Evolutionary conservation across 106 monocot genomes (phyloP), one percentile per base, ranked within the genome.

Genomic region (Platanthera zijinensis): DNA sequence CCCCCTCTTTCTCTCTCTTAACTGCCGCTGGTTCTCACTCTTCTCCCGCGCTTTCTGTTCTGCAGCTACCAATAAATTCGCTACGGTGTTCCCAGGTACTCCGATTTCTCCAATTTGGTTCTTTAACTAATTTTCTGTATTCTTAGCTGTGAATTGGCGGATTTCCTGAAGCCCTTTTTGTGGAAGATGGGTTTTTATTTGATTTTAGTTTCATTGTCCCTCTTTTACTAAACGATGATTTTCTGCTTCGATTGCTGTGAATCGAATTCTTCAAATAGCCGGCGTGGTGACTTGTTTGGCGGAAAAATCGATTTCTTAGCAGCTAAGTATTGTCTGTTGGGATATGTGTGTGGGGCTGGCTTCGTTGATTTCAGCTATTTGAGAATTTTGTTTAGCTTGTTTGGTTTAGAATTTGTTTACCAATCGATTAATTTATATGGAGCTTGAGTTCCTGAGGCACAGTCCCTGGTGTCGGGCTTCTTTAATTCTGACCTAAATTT

Each of bases 331-430:
- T 21, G 19, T 11, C 59, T 19, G 6, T 3, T 7, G 66, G 66
- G 10, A 66, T 66, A 66, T 53, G 11, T 8, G 11, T 8, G 66
- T 32, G 28, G 32, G 12, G 11, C 11, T 66, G 30, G 66, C 30
- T 66, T 66, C 18, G 66, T 66, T 66, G 32, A 10, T 66, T 32
- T 66, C 19, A 59, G 59, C 59, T 59, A 56, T 56, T 59, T 59
- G 7, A 21, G 59, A n/a, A 59, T 21, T 56, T 59, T 59, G 59
- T 6, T 59, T 59, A 21, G 7, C 59, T 59, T 3, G 56, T 56
- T 59, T 59, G 59, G 59, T 59, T 59, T 21, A 18, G 18, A 18
- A 59, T 59, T 59, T 59, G 59, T n/a, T 6, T n/a, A 21, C 59
- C 59, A 59, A 6, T 59, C 7, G 21, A 19, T 59, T 59, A 59